These are phyloP conservation scores for Clavulina sp. DNA, from an alignment of 768 basidiomycete species.

Conservation along the genomic window DNA sequence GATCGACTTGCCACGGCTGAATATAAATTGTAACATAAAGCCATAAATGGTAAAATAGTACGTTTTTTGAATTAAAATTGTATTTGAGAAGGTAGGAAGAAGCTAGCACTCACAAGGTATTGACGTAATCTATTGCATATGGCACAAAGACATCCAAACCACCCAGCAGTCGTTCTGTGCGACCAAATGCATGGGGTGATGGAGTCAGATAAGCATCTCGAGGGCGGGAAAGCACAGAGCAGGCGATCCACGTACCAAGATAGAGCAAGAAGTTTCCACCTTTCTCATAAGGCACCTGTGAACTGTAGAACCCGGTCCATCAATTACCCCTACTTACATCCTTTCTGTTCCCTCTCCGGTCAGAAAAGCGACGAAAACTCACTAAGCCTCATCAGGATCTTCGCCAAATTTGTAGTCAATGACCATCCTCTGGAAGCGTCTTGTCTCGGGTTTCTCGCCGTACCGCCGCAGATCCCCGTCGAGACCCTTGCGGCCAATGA, in stretches of 20 bases:
- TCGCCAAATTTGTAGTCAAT: constrained; percentile 38
- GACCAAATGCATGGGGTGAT: not conserved
- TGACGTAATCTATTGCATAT: constrained; percentile 66
- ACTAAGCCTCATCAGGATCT: constrained; percentile 15
- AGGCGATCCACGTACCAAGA: constrained; percentile 40
- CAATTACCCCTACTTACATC: no score
- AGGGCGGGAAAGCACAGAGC: not conserved
- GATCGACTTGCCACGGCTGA: constrained; percentile 48
- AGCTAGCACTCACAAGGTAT: constrained; percentile 52
- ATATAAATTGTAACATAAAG: no score
- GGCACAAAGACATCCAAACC: constrained; percentile 69
- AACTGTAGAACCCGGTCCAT: no score
- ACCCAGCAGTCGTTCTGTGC: constrained; percentile 47
- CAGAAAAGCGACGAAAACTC: no score
- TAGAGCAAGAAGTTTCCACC: constrained; percentile 76
- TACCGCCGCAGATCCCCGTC: constrained; percentile 51
- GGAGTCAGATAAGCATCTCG: not conserved
- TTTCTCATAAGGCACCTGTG: constrained; percentile 63
- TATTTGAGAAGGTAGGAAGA: no score
- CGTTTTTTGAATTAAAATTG: no score
- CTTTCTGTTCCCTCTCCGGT: no score
- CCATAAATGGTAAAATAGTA: no score
- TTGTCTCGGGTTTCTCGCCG: constrained; percentile 34
- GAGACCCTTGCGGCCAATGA: constrained; percentile 56
- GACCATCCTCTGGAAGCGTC: constrained; percentile 68